Evolutionary conservation across 306 rosid species (phyloP), one percentile per base, ranked within the genome.

Genomic region (Trichosanthes truncata): DNA sequence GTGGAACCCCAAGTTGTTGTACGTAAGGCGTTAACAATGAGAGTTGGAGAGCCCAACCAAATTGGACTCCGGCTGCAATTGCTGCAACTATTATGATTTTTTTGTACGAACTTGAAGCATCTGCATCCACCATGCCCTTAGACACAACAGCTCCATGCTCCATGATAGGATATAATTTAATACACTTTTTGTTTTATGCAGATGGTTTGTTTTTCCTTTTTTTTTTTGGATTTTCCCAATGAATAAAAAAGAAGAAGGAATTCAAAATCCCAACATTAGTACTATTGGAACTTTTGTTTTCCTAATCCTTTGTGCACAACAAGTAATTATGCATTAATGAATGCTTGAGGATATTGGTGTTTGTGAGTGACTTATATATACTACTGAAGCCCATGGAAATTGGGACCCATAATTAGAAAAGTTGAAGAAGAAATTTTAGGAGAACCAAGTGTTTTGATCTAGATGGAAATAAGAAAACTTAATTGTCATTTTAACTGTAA

Each of bases 31-130:
- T 94, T 4, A 94, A 65, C 0, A 94, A 78, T 0, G 98, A 92
- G 1, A 94, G 94, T 65, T 94, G 97, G 0, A 94, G 78, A 18
- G 97, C 98, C 98, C 98, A 94, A 0, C 97, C 98, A 59, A 94
- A 94, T 61, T 94, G 97, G 13, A 94, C 43, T 0, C 97, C 98
- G 4, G 97, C 95, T 0, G 98, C 98, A 5, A 94, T 94, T 9
- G 97, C 87, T 0, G 98, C 87, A 0, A 94, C 98, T 0, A 79
- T 74, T 15, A 89, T 83, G 60, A 94, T 82, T 43, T 88, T 88
- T 0, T 76, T 59, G 36, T 89, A 74, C 0, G 96, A 88, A 38
- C 87, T 85, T 3, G 76, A 17, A 10, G 14, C 9, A 0, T 77
- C 41, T 15, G 41, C 2, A 7, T 74, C 15, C 17, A 0, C 33